Percentiles rank a stretch among this genome's conserved stretches.
These are phyloP conservation scores for Euphorbia pulcherrima DNA, from an alignment of 345 rosid species.

Conservation along the genomic window DNA sequence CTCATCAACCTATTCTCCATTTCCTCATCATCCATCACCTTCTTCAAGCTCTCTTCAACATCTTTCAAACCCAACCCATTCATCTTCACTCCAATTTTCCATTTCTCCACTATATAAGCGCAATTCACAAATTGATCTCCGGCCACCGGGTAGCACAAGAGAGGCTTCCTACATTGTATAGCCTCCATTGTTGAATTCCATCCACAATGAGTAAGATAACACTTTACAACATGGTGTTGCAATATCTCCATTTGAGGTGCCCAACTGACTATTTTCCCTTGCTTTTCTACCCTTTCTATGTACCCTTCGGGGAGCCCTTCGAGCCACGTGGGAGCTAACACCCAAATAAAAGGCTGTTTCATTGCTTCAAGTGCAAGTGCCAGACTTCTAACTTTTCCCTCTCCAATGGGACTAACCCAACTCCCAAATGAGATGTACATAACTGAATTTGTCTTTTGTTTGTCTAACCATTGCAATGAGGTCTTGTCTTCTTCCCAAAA, in stretches of 20 bases:
- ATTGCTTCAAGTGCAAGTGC: slow-evolving; percentile 51
- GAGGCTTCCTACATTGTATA: slow-evolving; percentile 35
- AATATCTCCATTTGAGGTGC: slow-evolving; percentile 64
- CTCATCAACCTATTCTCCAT: slow-evolving; percentile 39
- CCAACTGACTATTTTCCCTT: slow-evolving; percentile 62
- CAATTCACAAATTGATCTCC: slow-evolving; percentile 84
- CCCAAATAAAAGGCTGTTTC: slow-evolving; percentile 63
- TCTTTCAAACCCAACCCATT: slow-evolving; percentile 44
- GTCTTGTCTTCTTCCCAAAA: slow-evolving; percentile 62
- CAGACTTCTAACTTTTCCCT: slow-evolving; percentile 40
- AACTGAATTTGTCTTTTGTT: slow-evolving; percentile 47
- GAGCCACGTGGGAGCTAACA: slow-evolving; percentile 44
- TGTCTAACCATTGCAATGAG: slow-evolving; percentile 61
- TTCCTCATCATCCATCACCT: slow-evolving; percentile 42
- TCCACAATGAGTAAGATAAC: slow-evolving; percentile 74
- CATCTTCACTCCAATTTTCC: slow-evolving; percentile 55
- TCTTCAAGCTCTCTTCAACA: slow-evolving; percentile 42
- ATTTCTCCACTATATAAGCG: slow-evolving; percentile 46
- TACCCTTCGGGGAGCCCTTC: slow-evolving; percentile 53
- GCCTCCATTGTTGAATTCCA: slow-evolving; percentile 88
- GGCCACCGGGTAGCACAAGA: slow-evolving; percentile 68
- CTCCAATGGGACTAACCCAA: slow-evolving; percentile 77
- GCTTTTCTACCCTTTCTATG: slow-evolving; percentile 33
- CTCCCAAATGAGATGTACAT: slow-evolving; percentile 75
- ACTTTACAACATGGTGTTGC: slow-evolving; percentile 44